Evolutionary conservation across 345 rosid genomes (phyloP).

Genomic region (Raphanus raphanistrum): DNA sequence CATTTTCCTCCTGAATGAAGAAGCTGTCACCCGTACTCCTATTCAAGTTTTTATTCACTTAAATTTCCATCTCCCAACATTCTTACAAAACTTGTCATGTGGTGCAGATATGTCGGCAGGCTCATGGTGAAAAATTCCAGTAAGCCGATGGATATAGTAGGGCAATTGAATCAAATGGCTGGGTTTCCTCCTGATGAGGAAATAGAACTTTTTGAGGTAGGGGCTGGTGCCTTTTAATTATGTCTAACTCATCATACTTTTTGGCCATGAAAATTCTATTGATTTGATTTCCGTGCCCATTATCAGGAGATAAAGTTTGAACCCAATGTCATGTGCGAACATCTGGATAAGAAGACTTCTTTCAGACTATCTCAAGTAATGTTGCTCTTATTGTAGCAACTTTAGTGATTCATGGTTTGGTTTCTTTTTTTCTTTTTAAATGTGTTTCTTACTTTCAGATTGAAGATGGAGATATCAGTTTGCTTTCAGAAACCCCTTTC

Average conservation of each 20-base stretch:
- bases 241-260: constrained; percentile 3
- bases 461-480: constrained; percentile 96
- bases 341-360: constrained; percentile 67
- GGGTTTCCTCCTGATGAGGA: constrained; percentile 86
- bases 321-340: constrained; percentile 93
- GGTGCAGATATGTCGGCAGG: constrained; percentile 79
- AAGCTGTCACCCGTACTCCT: not conserved
- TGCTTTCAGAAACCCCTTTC: constrained; percentile 82
- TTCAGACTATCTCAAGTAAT: constrained; percentile 76
- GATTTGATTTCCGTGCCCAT: constrained; percentile 18
- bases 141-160: constrained; percentile 75
- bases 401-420: constrained; percentile 8
- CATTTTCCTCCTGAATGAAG: constrained; percentile 10
- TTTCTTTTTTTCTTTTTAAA: not conserved
- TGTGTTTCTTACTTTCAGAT: constrained; percentile 46
- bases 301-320: constrained; percentile 92
- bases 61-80: constrained; percentile 11
- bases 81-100: constrained; percentile 22
- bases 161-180: constrained; percentile 82
- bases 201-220: constrained; percentile 90
- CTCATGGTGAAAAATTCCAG: constrained; percentile 74
- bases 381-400: constrained; percentile 18
- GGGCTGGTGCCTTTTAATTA: constrained; percentile 6
- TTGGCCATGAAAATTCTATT: constrained; percentile 12
- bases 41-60: not conserved